Conservation (phyloP, 2,329 filamentous ascomycete genomes). For the Scedosporium boydii region DNA sequence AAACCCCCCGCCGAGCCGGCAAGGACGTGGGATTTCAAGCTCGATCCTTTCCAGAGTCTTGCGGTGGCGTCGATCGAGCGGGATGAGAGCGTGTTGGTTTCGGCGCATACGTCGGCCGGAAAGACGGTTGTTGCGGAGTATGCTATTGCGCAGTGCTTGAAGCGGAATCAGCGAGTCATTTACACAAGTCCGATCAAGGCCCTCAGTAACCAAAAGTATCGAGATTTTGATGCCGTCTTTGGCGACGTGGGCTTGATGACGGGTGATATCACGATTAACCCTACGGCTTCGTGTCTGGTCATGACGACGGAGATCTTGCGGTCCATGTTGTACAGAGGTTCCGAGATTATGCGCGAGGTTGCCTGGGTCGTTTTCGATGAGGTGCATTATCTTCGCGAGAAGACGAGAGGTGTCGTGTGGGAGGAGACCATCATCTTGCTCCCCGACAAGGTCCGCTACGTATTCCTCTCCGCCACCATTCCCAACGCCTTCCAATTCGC, state of each 20-base stretch:
- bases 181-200: conserved; percentile 99
- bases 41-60: conserved; percentile 95
- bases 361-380: conserved; percentile 98
- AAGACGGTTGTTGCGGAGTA: conserved; percentile 99
- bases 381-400: conserved; percentile 97
- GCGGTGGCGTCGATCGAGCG: conserved; percentile 92
- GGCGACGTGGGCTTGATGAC: conserved; percentile 98
- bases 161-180: conserved; percentile 95
- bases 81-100: conserved; percentile 92
- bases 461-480: conserved; percentile 96
- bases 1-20: conserved; percentile 82
- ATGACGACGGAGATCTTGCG: conserved; percentile 99
- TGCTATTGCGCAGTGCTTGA: conserved; percentile 92
- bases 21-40: conserved; percentile 74
- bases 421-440: conserved; percentile 98
- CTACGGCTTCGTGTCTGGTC: conserved; percentile 91
- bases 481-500: conserved; percentile 99
- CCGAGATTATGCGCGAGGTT: conserved; percentile 98
- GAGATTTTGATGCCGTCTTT: conserved; percentile 92
- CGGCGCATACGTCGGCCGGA: conserved; percentile 92
- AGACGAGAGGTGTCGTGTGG: conserved; percentile 92
- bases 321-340: conserved; percentile 95
- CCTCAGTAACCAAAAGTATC: conserved; percentile 95
- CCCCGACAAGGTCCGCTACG: conserved; percentile 96
- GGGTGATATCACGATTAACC: conserved; percentile 98